Percentiles rank a stretch among this genome's conserved stretches.
These are phyloP conservation scores for Botryobasidium botryosum DNA, from an alignment of 768 basidiomycete genomes.

Conservation along the genomic window DNA sequence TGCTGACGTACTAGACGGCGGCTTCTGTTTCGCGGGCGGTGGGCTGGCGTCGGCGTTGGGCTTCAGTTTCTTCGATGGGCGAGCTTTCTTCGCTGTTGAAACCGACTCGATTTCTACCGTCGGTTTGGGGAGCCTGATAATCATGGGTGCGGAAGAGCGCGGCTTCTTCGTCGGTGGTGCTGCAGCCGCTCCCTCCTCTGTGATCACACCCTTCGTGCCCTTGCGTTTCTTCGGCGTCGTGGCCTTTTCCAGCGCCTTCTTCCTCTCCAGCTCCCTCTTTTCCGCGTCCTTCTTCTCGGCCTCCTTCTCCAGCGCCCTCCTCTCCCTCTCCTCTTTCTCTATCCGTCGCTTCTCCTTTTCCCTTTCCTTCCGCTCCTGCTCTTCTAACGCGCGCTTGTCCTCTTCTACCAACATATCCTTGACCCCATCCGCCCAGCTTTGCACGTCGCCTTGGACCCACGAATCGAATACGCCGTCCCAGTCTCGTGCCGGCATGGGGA, in stretches of 20 bases:
- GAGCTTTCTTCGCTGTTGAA: too few relatives aligned
- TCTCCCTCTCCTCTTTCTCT: not conserved
- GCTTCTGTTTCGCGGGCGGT: too few relatives aligned
- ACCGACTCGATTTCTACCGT: too few relatives aligned
- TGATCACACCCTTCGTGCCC: too few relatives aligned
- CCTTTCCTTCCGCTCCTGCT: conserved; percentile 3
- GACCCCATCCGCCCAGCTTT: conserved; percentile 50
- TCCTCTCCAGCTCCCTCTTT: not conserved
- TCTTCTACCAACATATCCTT: conserved; percentile 32
- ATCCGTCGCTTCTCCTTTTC: conserved; percentile 6
- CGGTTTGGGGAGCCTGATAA: too few relatives aligned
- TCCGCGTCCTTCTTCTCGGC: not conserved
- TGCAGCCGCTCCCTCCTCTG: too few relatives aligned
- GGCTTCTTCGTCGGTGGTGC: too few relatives aligned
- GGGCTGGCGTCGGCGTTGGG: too few relatives aligned
- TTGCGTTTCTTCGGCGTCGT: conserved; percentile 7
- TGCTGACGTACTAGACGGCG: too few relatives aligned
- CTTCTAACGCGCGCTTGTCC: conserved; percentile 22
- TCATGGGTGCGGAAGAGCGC: too few relatives aligned
- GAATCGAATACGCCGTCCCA: conserved; percentile 86
- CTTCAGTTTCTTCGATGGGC: too few relatives aligned
- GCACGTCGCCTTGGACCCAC: conserved; percentile 81
- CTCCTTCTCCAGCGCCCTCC: not conserved
- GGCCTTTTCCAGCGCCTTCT: not conserved
- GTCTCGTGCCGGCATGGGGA: conserved; percentile 66